phyloP scores from a whole-genome alignment of 2,329 filamentous ascomycete species.

The Arthrobotrys pseudoclavata region DNA sequence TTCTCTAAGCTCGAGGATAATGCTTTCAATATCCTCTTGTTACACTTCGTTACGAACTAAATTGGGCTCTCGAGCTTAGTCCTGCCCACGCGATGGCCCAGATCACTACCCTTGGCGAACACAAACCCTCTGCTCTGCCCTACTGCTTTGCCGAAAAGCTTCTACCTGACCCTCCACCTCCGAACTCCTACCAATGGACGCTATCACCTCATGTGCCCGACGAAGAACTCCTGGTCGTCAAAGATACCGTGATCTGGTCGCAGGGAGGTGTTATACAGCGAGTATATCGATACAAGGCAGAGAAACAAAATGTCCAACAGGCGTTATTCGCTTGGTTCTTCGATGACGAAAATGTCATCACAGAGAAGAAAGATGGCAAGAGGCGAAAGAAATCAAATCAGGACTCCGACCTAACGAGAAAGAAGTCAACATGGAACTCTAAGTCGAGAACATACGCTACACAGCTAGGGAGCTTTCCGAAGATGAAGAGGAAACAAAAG shows the following conservation, averaged over 20 bases:
- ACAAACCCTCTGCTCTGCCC: constrained; percentile 85
- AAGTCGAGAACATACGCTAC: constrained; percentile 66
- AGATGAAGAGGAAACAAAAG: constrained; percentile 59
- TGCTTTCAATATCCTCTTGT: constrained; percentile 38
- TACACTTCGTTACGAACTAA: constrained; percentile 13
- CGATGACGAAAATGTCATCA: constrained; percentile 61
- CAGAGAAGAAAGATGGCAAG: constrained; percentile 62
- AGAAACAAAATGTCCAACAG: constrained; percentile 88
- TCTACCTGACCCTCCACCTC: constrained; percentile 76
- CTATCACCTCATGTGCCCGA: constrained; percentile 73
- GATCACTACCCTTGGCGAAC: constrained; percentile 89
- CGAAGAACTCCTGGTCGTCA: constrained; percentile 84
- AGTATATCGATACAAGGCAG: constrained; percentile 85
- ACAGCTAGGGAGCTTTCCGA: constrained; percentile 63
- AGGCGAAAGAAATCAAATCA: constrained; percentile 61
- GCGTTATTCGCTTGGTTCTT: constrained; percentile 88
- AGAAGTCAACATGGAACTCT: constrained; percentile 63
- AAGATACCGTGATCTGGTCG: constrained; percentile 86
- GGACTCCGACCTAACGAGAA: constrained; percentile 61
- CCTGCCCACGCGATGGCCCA: constrained; percentile 78
- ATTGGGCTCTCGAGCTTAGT: constrained; percentile 51
- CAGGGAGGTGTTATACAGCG: constrained; percentile 86
- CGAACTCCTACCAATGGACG: constrained; percentile 81
- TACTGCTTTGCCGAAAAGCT: constrained; percentile 86
- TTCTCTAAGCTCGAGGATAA: constrained; percentile 25